These are phyloP conservation scores for Metschnikowia hibisci DNA, from an alignment of 805 yeast genomes.

Conservation along the genomic window DNA sequence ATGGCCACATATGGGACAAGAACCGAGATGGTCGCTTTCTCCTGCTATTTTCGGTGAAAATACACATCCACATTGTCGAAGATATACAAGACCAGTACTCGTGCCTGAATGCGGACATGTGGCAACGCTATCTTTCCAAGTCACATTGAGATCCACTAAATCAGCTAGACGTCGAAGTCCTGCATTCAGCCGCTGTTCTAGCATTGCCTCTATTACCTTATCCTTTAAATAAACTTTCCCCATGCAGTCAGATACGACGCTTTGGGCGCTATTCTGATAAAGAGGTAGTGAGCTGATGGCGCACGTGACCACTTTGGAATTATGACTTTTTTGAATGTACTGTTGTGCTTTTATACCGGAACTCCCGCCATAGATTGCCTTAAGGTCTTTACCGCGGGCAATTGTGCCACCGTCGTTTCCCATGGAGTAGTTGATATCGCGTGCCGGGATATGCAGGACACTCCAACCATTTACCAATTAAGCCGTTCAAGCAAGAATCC, in stretches of 20 bases:
- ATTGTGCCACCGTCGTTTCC: conserved; percentile 72
- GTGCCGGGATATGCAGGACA: too few relatives aligned
- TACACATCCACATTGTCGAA: conserved; percentile 40
- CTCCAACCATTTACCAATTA: too few relatives aligned
- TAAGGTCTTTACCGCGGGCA: conserved; percentile 52
- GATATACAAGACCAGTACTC: conserved; percentile 23
- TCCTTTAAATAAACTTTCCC: conserved; percentile 69
- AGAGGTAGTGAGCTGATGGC: conserved; percentile 42
- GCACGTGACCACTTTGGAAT: conserved; percentile 45
- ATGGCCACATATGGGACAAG: conserved; percentile 32
- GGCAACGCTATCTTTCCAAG: conserved; percentile 15
- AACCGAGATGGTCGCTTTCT: conserved; percentile 8
- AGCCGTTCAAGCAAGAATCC: too few relatives aligned
- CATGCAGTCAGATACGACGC: conserved; percentile 62
- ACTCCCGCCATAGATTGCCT: conserved; percentile 21
- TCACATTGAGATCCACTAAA: conserved; percentile 11
- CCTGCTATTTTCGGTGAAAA: conserved; percentile 17
- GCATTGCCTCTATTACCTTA: conserved; percentile 52
- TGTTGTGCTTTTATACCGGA: conserved; percentile 15
- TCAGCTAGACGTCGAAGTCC: conserved; percentile 11
- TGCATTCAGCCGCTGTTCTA: conserved; percentile 29
- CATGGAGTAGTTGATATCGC: conserved; percentile 12
- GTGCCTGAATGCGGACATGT: conserved; percentile 33
- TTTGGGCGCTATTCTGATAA: conserved; percentile 25
- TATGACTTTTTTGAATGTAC: conserved; percentile 18